These are phyloP conservation scores for Periconia digitata DNA, from an alignment of 2,329 filamentous ascomycete species.

Conservation along the genomic window DNA sequence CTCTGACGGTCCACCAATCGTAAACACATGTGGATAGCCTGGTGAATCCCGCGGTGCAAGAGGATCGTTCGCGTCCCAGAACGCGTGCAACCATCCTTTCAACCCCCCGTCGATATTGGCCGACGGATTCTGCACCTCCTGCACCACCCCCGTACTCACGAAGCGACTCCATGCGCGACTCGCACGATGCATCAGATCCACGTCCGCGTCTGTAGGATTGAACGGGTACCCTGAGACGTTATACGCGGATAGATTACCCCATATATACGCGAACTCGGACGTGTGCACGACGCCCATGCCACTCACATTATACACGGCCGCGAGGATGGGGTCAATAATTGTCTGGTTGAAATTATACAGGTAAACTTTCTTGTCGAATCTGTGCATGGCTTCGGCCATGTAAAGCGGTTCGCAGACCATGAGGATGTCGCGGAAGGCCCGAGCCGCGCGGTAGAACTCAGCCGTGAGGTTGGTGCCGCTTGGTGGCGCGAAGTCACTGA, in stretches of 20 bases:
- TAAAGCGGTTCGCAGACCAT: conserved; percentile 54
- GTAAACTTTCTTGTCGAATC: conserved; percentile 47
- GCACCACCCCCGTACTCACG: conserved; percentile 39
- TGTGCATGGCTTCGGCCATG: conserved; percentile 45
- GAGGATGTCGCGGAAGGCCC: conserved; percentile 55
- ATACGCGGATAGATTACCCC: conserved; percentile 47
- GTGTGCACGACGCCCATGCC: conserved; percentile 55
- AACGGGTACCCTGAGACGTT: conserved; percentile 39
- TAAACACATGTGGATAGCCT: conserved; percentile 23
- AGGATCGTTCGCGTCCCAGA: conserved; percentile 17
- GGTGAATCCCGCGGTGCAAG: conserved; percentile 12
- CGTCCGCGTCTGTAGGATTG: conserved; percentile 44
- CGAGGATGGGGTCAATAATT: conserved; percentile 51
- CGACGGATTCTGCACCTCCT: conserved; percentile 17
- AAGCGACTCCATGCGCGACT: conserved; percentile 54
- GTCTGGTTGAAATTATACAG: conserved; percentile 59
- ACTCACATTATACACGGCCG: conserved; percentile 29
- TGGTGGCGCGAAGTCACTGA: conserved; percentile 48
- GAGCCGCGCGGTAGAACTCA: conserved; percentile 54
- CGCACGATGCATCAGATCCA: conserved; percentile 42
- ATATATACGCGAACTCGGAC: conserved; percentile 57
- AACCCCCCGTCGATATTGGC: conserved; percentile 40
- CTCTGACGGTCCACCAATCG: conserved; percentile 48
- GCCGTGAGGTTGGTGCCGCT: conserved; percentile 43
- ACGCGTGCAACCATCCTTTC: conserved; percentile 46